Conservation (phyloP, 1,284 basidiomycete genomes). For the Schizophyllum amplum region DNA sequence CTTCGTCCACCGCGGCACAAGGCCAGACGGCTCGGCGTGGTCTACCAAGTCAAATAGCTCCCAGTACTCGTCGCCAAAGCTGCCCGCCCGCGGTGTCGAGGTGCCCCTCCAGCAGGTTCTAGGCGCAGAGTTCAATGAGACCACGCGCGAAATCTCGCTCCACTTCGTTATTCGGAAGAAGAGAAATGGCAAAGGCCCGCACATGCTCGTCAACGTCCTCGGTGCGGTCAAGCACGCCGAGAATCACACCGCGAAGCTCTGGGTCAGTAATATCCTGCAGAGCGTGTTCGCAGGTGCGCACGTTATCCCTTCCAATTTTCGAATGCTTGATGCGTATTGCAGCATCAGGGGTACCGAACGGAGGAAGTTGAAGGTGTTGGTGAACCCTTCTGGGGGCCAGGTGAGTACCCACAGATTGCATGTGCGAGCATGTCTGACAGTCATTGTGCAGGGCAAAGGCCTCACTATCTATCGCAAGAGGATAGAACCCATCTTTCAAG, state of each 20-base stretch:
- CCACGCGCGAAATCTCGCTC: conserved; percentile 3
- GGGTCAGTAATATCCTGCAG: conserved; percentile 10
- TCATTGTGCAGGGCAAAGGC: conserved; percentile 49
- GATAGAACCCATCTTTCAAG: conserved; percentile 65
- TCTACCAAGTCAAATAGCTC: background rate
- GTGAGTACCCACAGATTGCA: conserved; percentile 22
- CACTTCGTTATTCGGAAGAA: conserved; percentile 9
- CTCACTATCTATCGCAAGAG: conserved; percentile 43
- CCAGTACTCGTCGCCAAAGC: background rate
- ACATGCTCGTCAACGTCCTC: conserved; percentile 6
- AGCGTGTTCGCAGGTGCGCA: conserved; percentile 9
- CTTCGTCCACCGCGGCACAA: background rate
- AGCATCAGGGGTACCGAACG: conserved; percentile 10
- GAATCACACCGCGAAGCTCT: conserved; percentile 10
- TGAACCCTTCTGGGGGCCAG: conserved; percentile 73
- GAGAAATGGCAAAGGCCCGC: conserved; percentile 3
- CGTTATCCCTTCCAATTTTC: background rate
- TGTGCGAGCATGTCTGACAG: background rate
- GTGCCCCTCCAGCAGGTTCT: conserved; percentile 11
- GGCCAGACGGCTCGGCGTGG: background rate
- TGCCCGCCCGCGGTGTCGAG: too few relatives aligned
- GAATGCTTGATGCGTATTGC: background rate
- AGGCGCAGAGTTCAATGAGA: conserved; percentile 1
- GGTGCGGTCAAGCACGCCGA: conserved; percentile 8
- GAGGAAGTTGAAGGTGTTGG: conserved; percentile 48